These are phyloP conservation scores for Pseudomonodictys pantanalensis DNA, from an alignment of 495 filamentous ascomycete genomes.

Conservation along the genomic window DNA sequence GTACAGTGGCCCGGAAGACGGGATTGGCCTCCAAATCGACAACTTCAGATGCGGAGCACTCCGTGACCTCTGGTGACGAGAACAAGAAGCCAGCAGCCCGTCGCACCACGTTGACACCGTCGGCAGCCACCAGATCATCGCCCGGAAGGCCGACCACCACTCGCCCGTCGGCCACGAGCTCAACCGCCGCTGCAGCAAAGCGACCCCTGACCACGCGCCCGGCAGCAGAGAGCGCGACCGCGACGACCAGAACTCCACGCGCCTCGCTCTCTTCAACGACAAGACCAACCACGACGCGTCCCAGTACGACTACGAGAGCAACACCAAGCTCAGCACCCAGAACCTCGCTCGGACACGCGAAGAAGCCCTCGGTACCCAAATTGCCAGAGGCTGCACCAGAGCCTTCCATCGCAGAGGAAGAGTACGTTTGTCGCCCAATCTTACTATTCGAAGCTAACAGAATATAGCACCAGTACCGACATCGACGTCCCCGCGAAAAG, in stretches of 20 bases:
- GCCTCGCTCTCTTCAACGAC: constrained; percentile 19
- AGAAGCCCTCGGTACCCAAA: constrained; percentile 23
- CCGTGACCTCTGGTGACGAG: constrained; percentile 33
- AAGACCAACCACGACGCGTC: constrained; percentile 17
- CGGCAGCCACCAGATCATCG: constrained; percentile 17
- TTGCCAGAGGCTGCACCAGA: no score
- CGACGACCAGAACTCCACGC: constrained; percentile 16
- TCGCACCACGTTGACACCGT: constrained; percentile 26
- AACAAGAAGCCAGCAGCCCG: constrained; percentile 29
- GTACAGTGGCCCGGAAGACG: constrained; percentile 16
- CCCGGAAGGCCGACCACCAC: constrained; percentile 23
- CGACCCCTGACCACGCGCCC: constrained; percentile 23
- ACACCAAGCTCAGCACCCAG: constrained; percentile 10
- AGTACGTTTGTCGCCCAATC: constrained; percentile 9
- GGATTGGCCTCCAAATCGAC: constrained; percentile 16
- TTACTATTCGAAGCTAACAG: constrained; percentile 3
- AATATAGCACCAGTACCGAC: constrained; percentile 2
- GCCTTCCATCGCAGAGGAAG: constrained; percentile 20
- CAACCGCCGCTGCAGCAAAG: constrained; percentile 15
- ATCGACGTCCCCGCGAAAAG: constrained; percentile 10
- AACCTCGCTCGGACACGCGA: constrained; percentile 13
- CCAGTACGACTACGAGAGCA: constrained; percentile 14
- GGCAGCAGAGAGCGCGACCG: constrained; percentile 9
- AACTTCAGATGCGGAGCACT: constrained; percentile 25
- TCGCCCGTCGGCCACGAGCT: constrained; percentile 20